phyloP scores from a whole-genome alignment of 768 basidiomycete genomes.

The Mrakia frigida region DNA sequence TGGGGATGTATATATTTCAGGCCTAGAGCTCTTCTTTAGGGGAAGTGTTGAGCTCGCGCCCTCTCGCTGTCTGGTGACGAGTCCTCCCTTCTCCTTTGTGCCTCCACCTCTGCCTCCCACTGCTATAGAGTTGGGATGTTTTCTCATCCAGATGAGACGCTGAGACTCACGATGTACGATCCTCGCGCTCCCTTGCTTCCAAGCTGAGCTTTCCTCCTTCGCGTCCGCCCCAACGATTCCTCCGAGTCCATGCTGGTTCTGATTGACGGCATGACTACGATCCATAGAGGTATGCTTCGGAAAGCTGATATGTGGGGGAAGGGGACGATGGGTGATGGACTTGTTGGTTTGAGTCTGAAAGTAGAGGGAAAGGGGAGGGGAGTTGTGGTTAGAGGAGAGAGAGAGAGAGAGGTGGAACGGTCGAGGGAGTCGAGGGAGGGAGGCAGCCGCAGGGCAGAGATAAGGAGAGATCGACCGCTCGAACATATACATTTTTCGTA shows the following conservation, averaged over 20 bases:
- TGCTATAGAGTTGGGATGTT: background rate
- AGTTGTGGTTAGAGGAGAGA: no score
- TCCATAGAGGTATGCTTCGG: slow-evolving; percentile 3
- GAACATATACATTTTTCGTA: no score
- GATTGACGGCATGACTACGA: background rate
- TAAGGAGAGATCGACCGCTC: no score
- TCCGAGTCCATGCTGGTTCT: background rate
- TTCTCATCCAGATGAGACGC: no score
- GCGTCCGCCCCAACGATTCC: background rate
- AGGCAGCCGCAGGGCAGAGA: no score
- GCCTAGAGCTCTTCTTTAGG: background rate
- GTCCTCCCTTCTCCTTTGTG: background rate
- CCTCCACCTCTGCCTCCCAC: background rate
- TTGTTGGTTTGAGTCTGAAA: no score
- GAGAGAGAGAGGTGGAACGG: no score
- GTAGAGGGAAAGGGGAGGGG: no score
- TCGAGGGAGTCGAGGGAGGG: no score
- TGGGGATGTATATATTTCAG: background rate
- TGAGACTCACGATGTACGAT: background rate
- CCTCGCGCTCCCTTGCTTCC: background rate
- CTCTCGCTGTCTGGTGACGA: background rate
- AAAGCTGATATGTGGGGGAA: slow-evolving; percentile 15
- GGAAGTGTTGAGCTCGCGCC: background rate
- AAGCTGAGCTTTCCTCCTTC: background rate
- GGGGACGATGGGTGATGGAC: background rate